Evolutionary conservation across 2,329 filamentous ascomycete genomes (phyloP).

Genomic region (Sordariomycetes sp.): DNA sequence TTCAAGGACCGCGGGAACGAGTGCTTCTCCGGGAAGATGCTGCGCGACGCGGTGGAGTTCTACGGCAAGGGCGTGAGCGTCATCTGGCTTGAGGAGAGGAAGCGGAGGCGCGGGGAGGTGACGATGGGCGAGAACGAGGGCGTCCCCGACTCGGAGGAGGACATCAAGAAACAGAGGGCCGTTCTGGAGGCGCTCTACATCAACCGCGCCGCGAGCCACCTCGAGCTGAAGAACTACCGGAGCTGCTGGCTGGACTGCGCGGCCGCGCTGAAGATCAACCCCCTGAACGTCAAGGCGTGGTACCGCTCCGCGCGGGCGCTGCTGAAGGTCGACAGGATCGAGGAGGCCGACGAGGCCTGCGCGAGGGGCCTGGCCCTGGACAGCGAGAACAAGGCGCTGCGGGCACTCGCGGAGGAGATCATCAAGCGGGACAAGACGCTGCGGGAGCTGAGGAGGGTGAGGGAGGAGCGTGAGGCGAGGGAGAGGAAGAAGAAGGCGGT

Average conservation of each 20-base stretch:
- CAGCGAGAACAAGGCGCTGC: slow-evolving; percentile 55
- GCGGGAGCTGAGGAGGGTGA: slow-evolving; percentile 42
- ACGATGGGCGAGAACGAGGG: slow-evolving; percentile 10
- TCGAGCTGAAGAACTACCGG: slow-evolving; percentile 82
- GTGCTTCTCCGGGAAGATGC: slow-evolving; percentile 61
- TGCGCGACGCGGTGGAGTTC: slow-evolving; percentile 79
- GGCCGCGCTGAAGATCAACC: slow-evolving; percentile 66
- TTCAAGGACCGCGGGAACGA: slow-evolving; percentile 95
- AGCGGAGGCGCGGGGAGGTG: slow-evolving; percentile 30
- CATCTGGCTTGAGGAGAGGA: slow-evolving; percentile 52
- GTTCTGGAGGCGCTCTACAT: slow-evolving; percentile 69
- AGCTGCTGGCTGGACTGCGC: slow-evolving; percentile 79
- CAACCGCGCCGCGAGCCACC: slow-evolving; percentile 83
- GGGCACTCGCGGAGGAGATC: slow-evolving; percentile 52
- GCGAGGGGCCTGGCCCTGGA: slow-evolving; percentile 65
- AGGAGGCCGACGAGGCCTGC: slow-evolving; percentile 73
- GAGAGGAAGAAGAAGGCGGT: slow-evolving; percentile 47
- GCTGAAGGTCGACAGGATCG: slow-evolving; percentile 64
- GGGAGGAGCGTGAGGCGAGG: slow-evolving; percentile 42
- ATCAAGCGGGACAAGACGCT: slow-evolving; percentile 42
- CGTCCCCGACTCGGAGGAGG: slow-evolving; percentile 33
- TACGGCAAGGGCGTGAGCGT: slow-evolving; percentile 80
- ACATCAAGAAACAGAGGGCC: slow-evolving; percentile 46
- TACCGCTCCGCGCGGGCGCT: slow-evolving; percentile 77
- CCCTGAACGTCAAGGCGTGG: slow-evolving; percentile 76